Evolutionary conservation across 2,329 filamentous ascomycete genomes (phyloP).

Genomic region (Emmonsia crescens): DNA sequence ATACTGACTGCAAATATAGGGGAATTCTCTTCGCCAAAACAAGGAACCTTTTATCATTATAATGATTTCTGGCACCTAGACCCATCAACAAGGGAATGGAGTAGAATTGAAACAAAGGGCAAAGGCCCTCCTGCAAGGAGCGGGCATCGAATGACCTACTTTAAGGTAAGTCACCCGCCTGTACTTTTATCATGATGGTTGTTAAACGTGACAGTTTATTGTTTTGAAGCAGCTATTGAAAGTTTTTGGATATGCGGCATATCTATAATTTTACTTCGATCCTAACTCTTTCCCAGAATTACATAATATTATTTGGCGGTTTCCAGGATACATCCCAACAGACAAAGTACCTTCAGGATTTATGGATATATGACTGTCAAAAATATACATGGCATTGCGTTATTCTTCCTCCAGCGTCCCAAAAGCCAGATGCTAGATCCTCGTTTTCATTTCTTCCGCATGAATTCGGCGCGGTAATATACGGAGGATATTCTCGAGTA

Average conservation of each 20-base stretch:
- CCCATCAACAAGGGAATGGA: conserved; percentile 77
- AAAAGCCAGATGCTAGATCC: conserved; percentile 81
- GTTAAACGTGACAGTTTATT: neutral
- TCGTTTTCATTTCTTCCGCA: conserved; percentile 89
- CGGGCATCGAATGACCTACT: conserved; percentile 92
- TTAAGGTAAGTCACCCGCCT: conserved; percentile 46
- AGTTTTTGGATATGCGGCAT: neutral
- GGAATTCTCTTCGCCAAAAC: conserved; percentile 92
- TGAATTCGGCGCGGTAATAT: conserved; percentile 79
- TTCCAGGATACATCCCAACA: conserved; percentile 95
- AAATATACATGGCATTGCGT: conserved; percentile 79
- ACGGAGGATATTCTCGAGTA: conserved; percentile 85
- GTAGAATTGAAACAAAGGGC: conserved; percentile 63
- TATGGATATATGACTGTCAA: conserved; percentile 91
- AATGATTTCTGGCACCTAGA: conserved; percentile 97
- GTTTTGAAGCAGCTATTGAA: neutral
- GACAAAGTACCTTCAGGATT: conserved; percentile 83
- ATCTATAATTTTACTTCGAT: neutral
- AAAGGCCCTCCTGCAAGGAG: conserved; percentile 74
- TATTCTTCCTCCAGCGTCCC: conserved; percentile 60
- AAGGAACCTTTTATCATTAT: conserved; percentile 98
- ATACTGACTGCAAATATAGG: conserved; percentile 28
- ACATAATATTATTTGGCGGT: conserved; percentile 88
- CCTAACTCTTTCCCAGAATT: conserved; percentile 45
- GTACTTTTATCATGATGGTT: neutral